These are phyloP conservation scores for Fraxinus latifolia DNA, from an alignment of 305 asterid species.

Conservation along the genomic window DNA sequence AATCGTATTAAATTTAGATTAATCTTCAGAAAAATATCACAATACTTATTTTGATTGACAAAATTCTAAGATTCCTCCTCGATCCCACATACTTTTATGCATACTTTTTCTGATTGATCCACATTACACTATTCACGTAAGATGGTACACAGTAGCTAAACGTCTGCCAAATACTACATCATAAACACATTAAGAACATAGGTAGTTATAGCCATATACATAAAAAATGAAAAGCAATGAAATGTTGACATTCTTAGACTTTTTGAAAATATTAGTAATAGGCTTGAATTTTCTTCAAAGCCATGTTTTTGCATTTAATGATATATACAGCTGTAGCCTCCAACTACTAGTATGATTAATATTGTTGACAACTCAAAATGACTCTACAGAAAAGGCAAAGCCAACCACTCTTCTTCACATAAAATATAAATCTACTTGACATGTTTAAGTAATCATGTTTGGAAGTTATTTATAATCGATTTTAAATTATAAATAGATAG, in stretches of 20 bases:
- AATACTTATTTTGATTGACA: no score
- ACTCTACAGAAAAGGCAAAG: background rate
- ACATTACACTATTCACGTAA: background rate
- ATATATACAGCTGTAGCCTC: background rate
- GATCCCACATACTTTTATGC: background rate
- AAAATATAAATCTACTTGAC: background rate
- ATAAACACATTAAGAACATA: background rate
- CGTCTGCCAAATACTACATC: background rate
- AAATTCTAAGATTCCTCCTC: no score
- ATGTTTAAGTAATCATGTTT: background rate
- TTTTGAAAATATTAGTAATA: background rate
- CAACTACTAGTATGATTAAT: background rate
- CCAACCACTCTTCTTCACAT: background rate
- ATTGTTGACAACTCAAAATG: background rate
- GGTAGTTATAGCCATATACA: background rate
- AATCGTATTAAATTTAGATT: background rate
- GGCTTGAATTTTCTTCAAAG: background rate
- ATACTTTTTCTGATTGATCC: background rate
- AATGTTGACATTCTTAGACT: background rate
- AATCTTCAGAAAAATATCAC: background rate
- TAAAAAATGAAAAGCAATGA: no score
- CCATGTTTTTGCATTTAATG: background rate
- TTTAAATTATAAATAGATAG: background rate
- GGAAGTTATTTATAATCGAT: background rate
- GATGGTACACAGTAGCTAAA: background rate